phyloP scores from a whole-genome alignment of 768 basidiomycete species.

The Agaricus subrufescens region DNA sequence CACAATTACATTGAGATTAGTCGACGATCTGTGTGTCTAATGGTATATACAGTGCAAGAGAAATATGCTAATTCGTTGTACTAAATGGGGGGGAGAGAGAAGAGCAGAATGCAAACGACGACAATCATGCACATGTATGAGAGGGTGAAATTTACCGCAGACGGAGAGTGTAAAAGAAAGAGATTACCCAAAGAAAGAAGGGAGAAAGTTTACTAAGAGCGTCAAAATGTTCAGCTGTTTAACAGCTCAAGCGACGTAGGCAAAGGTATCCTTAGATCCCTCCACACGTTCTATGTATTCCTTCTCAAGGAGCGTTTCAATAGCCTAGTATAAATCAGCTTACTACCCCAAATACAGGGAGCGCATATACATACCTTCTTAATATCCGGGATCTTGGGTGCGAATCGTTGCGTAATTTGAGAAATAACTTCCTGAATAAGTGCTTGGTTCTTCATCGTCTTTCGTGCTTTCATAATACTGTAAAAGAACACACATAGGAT shows the following conservation, averaged over 20 bases:
- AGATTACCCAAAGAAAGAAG: neutral
- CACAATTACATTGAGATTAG: slow-evolving; percentile 11
- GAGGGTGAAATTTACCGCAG: neutral
- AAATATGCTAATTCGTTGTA: slow-evolving; percentile 8
- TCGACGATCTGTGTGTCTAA: slow-evolving; percentile 9
- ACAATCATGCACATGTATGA: neutral
- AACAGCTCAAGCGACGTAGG: slow-evolving; percentile 58
- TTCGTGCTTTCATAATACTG: slow-evolving; percentile 93
- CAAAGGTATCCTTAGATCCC: slow-evolving; percentile 85
- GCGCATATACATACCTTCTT: slow-evolving; percentile 74
- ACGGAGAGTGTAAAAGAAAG: neutral
- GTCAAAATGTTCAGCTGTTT: slow-evolving; percentile 8
- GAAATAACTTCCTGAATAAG: slow-evolving; percentile 88
- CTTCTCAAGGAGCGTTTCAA: slow-evolving; percentile 90
- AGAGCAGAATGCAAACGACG: neutral
- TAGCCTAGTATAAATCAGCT: slow-evolving; percentile 48
- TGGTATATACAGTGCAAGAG: slow-evolving; percentile 10
- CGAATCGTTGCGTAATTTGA: slow-evolving; percentile 82
- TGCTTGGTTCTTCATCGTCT: slow-evolving; percentile 92
- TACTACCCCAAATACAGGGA: slow-evolving; percentile 9
- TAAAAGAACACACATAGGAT: slow-evolving; percentile 1
- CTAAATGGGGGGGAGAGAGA: neutral
- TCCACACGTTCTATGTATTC: slow-evolving; percentile 97
- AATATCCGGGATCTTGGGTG: slow-evolving; percentile 93
- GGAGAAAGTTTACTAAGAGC: neutral